Conservation (phyloP, 306 rosid species). For the Ormosia emarginata region DNA sequence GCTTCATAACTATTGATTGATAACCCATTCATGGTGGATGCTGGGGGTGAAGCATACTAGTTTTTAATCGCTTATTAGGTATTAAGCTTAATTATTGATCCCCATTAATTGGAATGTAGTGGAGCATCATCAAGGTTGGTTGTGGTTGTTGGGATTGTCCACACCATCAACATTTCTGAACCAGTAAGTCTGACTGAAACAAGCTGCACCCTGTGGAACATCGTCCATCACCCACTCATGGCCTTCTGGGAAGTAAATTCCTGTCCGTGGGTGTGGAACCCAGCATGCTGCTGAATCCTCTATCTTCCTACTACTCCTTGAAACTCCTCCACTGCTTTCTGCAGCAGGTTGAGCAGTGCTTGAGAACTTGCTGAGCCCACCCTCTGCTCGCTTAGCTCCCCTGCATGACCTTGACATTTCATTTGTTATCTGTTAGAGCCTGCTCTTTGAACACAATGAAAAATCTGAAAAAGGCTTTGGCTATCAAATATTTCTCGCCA, state of each 20-base stretch:
- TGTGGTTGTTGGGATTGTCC: slow-evolving; percentile 20
- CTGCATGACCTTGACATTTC: slow-evolving; percentile 6
- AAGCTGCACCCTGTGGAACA: slow-evolving; percentile 57
- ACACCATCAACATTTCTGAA: slow-evolving; percentile 56
- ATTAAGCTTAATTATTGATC: neutral
- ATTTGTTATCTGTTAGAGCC: neutral
- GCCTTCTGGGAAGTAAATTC: slow-evolving; percentile 70
- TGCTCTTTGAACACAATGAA: neutral
- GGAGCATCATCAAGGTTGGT: neutral
- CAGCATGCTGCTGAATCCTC: slow-evolving; percentile 31
- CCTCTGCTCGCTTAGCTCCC: slow-evolving; percentile 24
- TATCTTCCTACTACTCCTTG: neutral
- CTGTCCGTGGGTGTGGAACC: slow-evolving; percentile 71
- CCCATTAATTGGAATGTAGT: neutral
- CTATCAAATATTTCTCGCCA: neutral
- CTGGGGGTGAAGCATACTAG: neutral
- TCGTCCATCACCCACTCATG: slow-evolving; percentile 69
- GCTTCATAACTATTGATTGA: neutral
- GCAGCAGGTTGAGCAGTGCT: neutral
- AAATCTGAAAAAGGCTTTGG: neutral
- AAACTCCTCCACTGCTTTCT: neutral
- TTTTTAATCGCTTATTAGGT: too few species aligned
- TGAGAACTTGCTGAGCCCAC: slow-evolving; percentile 18
- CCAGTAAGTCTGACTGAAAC: slow-evolving; percentile 47
- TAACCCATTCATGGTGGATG: too few species aligned